Evolutionary conservation across 257 asterid genomes (phyloP).

Genomic region (Coffea canephora): DNA sequence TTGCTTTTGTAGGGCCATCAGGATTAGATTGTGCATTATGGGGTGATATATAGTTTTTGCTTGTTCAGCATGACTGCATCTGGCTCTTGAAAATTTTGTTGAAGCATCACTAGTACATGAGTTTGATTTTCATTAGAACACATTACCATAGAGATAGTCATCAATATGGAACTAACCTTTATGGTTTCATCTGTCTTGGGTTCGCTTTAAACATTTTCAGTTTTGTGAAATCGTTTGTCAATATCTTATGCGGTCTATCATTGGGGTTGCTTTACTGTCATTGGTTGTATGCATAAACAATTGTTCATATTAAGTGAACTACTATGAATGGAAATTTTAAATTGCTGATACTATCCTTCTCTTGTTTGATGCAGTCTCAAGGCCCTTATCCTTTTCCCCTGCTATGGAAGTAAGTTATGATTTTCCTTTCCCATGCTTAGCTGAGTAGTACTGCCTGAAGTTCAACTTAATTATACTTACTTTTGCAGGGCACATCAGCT

Average conservation of each 20-base stretch:
- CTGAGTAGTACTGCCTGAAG: background rate
- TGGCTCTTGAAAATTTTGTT: background rate
- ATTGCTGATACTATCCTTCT: constrained; percentile 16
- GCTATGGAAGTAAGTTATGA: constrained; percentile 73
- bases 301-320: background rate
- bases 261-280: background rate
- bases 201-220: background rate
- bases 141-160: background rate
- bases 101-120: background rate
- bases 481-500: constrained; percentile 74
- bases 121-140: background rate
- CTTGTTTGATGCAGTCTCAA: constrained; percentile 51
- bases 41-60: background rate
- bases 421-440: constrained; percentile 1
- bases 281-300: background rate
- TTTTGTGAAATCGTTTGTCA: background rate
- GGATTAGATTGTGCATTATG: background rate
- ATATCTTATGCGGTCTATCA: background rate
- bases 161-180: background rate
- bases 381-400: constrained; percentile 78
- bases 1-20: background rate
- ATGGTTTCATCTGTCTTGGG: background rate
- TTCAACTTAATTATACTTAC: background rate
- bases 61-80: background rate
- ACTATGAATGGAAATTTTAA: background rate